Evolutionary conservation across 192 early-diverging fungal genomes (phyloP).

Genomic region (Podila minutissima): DNA sequence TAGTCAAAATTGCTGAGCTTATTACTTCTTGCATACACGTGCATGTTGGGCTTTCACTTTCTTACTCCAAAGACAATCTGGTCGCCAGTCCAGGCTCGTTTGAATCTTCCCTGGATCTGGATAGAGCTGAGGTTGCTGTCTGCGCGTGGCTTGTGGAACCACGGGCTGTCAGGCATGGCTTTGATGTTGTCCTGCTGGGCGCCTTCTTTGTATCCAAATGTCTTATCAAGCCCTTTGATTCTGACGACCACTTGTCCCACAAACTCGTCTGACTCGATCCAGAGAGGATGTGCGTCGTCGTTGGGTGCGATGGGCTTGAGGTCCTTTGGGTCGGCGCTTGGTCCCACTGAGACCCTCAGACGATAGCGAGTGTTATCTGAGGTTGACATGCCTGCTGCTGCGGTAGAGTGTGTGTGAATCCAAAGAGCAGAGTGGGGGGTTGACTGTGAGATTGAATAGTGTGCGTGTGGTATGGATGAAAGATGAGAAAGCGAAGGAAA

Average conservation of each 20-base stretch:
- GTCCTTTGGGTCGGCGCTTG: slow-evolving; percentile 38
- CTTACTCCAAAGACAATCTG: slow-evolving; percentile 78
- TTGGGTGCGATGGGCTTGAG: slow-evolving; percentile 62
- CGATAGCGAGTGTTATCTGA: slow-evolving; percentile 15
- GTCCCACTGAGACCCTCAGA: slow-evolving; percentile 52
- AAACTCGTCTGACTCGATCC: slow-evolving; percentile 72
- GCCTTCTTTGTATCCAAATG: slow-evolving; percentile 52
- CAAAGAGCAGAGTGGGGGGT: not conserved
- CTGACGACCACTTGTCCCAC: slow-evolving; percentile 73
- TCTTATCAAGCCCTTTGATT: slow-evolving; percentile 71
- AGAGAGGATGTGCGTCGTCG: slow-evolving; percentile 68
- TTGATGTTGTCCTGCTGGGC: slow-evolving; percentile 16
- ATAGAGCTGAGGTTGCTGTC: slow-evolving; percentile 73
- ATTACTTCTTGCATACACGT: not conserved
- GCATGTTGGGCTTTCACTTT: too few species aligned
- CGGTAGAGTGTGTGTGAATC: not conserved
- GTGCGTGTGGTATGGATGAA: not conserved
- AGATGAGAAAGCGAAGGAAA: not conserved
- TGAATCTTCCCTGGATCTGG: slow-evolving; percentile 79
- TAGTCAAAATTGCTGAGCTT: not conserved
- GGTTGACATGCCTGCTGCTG: not conserved
- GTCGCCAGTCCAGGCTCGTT: slow-evolving; percentile 67
- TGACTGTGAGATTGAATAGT: not conserved
- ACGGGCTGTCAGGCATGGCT: slow-evolving; percentile 26
- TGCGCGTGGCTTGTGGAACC: slow-evolving; percentile 67